Conservation (phyloP, 768 basidiomycete genomes). For the Boletus sp. region DNA sequence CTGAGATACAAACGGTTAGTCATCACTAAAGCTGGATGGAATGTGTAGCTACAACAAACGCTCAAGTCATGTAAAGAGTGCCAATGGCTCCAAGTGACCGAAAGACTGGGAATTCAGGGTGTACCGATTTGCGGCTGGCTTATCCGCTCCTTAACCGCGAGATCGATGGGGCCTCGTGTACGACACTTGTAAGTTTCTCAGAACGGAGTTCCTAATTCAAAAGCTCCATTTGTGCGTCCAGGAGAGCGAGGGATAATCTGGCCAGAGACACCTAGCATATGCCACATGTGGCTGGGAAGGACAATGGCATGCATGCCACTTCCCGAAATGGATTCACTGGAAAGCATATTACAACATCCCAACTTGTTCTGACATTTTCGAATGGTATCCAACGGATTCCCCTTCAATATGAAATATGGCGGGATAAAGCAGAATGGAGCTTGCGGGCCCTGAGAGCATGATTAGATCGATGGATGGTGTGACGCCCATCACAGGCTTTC, state of each 20-base stretch:
- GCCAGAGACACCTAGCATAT: neutral
- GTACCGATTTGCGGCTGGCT: no score
- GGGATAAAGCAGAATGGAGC: neutral
- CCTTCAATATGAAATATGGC: neutral
- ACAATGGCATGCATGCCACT: neutral
- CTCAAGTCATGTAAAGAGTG: neutral
- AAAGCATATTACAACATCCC: neutral
- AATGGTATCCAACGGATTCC: no score
- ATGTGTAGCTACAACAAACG: no score
- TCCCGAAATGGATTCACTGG: neutral
- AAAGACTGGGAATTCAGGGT: neutral
- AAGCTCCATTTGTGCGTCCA: neutral
- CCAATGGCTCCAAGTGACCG: neutral
- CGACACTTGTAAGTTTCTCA: neutral
- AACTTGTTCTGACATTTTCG: no score
- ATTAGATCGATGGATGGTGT: neutral
- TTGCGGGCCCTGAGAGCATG: neutral
- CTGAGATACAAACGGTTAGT: no score
- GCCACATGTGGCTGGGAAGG: neutral
- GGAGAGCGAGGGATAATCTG: neutral
- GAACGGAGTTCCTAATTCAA: neutral
- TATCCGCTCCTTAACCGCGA: neutral
- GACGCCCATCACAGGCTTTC: neutral
- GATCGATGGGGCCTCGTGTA: neutral
- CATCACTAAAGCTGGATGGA: no score